Base-by-base conservation (phyloP, 75 land plant species). In the Pinus tabuliformis region DNA sequence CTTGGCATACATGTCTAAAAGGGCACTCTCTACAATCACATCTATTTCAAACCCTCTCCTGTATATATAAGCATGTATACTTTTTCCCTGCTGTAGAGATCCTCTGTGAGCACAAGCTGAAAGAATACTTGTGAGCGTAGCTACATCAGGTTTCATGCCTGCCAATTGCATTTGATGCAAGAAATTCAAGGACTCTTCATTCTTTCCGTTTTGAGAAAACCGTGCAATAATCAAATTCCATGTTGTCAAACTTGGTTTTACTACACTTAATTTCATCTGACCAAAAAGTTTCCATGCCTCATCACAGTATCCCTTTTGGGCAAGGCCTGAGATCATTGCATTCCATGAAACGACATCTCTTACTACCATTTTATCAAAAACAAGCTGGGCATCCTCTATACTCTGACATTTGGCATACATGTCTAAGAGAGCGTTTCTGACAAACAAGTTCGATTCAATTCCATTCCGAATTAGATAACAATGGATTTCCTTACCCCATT, bases 261-360 rank as follows among this genome's bases (percentile, higher is more conserved):
- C 42, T 11, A 77, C 77, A 24, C 18, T 52, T 20, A 28, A 20
- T 22, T 39, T 54, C 82, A 83, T 79, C 45, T 66, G n/a, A 4
- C 6, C 0, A 61, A 80, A 80, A 3, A 74, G 58, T 39, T 28
- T 58, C 52, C 62, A 14, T 8, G 75, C 70, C 73, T 75, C 49
- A 5, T 79, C 58, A 58, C 24, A 72, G 71, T 58, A 37, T 61
- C 74, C 78, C 2, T 75, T 56, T 14, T 81, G 61, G 14, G 70
- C 57, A 64, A 64, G 79, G 5, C 82, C 85, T 18, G 74, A 66
- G 26, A 83, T 60, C 42, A 83, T 61, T 36, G 78, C 74, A 56
- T 33, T 75, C 82, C 83, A 84, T 16, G 82, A 54, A 3, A 72
- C 80, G 5, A 73, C 76, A 62, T 82, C 59, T 56, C 58, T 49